A percentile compares a stretch with the other conserved stretches of the same genome.
Evolutionary conservation across 495 filamentous ascomycete species (phyloP).

Genomic region (Acidiella bohemica): DNA sequence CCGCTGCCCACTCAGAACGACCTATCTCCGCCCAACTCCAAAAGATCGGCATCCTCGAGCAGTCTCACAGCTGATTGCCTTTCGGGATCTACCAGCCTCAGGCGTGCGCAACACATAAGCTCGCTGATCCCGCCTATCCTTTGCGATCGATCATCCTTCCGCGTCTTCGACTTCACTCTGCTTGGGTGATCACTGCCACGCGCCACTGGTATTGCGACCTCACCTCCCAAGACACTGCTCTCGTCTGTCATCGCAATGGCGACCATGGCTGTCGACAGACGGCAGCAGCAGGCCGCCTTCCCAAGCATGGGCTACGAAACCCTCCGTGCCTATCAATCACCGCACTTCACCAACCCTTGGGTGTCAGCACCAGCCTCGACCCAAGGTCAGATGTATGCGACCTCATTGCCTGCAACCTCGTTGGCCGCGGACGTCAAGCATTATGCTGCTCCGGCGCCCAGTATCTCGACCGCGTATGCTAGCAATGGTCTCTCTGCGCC

Average conservation of each 20-base stretch:
- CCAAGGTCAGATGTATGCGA: constrained; percentile 42
- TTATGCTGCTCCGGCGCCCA: constrained; percentile 39
- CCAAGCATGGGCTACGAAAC: constrained; percentile 64
- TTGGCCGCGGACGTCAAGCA: constrained; percentile 41
- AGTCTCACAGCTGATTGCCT: too few relatives aligned
- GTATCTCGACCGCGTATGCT: constrained; percentile 62
- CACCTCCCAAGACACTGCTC: not conserved
- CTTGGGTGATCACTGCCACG: constrained; percentile 1
- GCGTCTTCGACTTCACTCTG: constrained; percentile 3
- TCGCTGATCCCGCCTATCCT: constrained; percentile 20
- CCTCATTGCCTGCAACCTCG: constrained; percentile 45
- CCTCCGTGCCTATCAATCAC: constrained; percentile 51
- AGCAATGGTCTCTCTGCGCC: constrained; percentile 57
- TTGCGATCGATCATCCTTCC: constrained; percentile 8
- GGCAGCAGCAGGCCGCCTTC: constrained; percentile 37
- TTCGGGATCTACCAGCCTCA: not conserved
- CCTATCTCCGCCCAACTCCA: too few relatives aligned
- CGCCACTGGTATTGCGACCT: not conserved
- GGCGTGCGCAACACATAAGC: constrained; percentile 9
- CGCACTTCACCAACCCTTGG: constrained; percentile 94
- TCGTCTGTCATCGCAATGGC: constrained; percentile 66
- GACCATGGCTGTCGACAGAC: constrained; percentile 60
- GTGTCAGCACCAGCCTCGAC: constrained; percentile 43
- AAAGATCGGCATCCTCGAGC: not conserved
- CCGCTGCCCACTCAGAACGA: not conserved